A percentile compares a stretch with the other conserved stretches of the same genome.
These are phyloP conservation scores for Prunus kanzakura DNA, from an alignment of 306 rosid species.

Conservation along the genomic window DNA sequence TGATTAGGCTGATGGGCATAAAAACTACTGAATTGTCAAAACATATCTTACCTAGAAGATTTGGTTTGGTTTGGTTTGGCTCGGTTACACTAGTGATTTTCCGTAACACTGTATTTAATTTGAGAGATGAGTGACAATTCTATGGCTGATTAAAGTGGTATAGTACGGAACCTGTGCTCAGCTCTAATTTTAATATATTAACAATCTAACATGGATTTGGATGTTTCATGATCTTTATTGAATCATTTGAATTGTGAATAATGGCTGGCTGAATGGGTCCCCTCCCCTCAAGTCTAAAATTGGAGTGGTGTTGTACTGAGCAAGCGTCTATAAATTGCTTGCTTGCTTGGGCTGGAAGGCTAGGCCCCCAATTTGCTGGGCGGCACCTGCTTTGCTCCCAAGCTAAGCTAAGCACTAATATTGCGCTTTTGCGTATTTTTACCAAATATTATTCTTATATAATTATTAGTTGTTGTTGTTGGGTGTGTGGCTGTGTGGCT, in stretches of 20 bases:
- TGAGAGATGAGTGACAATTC: no score
- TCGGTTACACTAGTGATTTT: no score
- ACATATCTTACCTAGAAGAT: no score
- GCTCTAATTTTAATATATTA: background rate
- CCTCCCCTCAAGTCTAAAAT: background rate
- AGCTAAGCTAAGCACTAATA: background rate
- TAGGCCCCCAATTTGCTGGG: conserved; percentile 18
- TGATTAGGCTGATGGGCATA: background rate
- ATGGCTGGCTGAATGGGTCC: background rate
- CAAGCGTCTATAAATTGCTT: background rate
- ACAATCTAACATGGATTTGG: background rate
- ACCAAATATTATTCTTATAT: background rate
- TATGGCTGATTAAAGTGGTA: no score
- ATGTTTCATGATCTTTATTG: background rate
- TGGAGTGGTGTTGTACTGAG: background rate
- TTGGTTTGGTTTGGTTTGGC: no score
- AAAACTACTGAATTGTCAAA: no score
- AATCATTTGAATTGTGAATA: background rate
- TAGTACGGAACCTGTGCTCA: no score
- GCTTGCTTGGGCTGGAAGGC: conserved; percentile 19
- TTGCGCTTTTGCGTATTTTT: background rate
- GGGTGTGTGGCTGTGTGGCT: background rate
- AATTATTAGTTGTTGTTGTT: no score
- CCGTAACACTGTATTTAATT: no score
- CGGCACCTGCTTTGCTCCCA: conserved; percentile 23